Conservation (phyloP, 2,329 filamentous ascomycete species). For the Lachnellula hyalina region DNA sequence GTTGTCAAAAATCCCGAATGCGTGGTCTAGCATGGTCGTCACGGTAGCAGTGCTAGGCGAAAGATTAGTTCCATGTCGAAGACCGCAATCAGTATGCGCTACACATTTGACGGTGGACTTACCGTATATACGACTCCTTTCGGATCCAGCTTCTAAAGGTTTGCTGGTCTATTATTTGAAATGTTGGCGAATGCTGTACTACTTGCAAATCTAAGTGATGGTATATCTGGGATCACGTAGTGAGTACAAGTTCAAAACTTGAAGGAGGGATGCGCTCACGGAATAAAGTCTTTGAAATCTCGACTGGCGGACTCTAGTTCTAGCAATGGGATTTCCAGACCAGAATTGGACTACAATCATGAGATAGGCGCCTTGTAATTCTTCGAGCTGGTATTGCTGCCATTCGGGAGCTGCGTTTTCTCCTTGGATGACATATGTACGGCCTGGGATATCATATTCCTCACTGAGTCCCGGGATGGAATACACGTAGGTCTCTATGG, state of each 20-base stretch:
- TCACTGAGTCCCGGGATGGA: constrained; percentile 25
- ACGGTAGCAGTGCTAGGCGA: constrained; percentile 19
- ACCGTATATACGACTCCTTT: constrained; percentile 28
- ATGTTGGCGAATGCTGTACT: constrained; percentile 22
- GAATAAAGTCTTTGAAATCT: constrained; percentile 26
- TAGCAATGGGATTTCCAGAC: constrained; percentile 26
- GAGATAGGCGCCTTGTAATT: constrained; percentile 30
- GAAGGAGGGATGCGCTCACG: constrained; percentile 15
- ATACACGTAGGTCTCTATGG: constrained; percentile 25
- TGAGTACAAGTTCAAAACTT: not conserved
- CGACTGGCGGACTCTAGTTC: constrained; percentile 26
- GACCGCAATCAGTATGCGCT: too few relatives aligned
- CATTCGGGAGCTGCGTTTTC: constrained; percentile 24
- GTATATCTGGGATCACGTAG: constrained; percentile 22
- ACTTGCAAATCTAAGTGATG: constrained; percentile 22
- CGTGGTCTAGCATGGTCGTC: constrained; percentile 29
- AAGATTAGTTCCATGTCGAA: not conserved
- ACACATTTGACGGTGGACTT: not conserved
- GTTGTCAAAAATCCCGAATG: constrained; percentile 31
- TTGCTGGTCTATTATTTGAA: constrained; percentile 23
- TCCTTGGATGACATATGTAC: constrained; percentile 20
- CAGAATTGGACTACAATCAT: constrained; percentile 30
- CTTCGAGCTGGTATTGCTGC: constrained; percentile 29
- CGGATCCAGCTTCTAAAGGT: constrained; percentile 27
- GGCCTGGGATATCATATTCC: constrained; percentile 27